Evolutionary conservation across 225 moss, liverwort and hornwort species (phyloP).

Genomic region (Marchantia polymorpha): DNA sequence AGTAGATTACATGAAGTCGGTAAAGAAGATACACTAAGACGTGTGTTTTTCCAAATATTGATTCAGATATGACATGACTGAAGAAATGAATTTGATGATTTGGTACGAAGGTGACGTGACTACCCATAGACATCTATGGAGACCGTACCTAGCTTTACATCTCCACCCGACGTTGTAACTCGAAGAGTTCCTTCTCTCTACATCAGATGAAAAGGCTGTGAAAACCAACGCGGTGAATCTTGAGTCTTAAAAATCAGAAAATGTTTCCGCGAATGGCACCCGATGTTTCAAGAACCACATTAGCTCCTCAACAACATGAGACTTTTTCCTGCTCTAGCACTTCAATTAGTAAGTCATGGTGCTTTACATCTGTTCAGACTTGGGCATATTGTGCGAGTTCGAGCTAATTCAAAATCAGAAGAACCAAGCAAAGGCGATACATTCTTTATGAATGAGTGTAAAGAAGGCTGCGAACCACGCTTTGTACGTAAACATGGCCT

Average conservation of each 20-base stretch:
- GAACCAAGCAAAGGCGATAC: background rate
- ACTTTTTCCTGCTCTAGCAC: too few relatives aligned
- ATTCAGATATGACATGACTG: too few relatives aligned
- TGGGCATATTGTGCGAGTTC: background rate
- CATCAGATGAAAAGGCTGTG: slow-evolving; percentile 23
- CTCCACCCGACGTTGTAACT: slow-evolving; percentile 62
- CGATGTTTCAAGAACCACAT: too few relatives aligned
- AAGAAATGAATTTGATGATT: too few relatives aligned
- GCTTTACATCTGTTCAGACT: too few relatives aligned
- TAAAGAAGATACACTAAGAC: background rate
- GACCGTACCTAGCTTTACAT: slow-evolving; percentile 59
- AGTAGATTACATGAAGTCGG: background rate
- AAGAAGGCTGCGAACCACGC: slow-evolving; percentile 41
- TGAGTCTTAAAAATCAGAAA: slow-evolving; percentile 14
- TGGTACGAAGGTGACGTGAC: too few relatives aligned
- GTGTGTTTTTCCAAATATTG: background rate
- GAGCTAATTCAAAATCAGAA: background rate
- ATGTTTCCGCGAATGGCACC: background rate
- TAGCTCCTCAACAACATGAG: too few relatives aligned
- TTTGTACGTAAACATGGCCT: slow-evolving; percentile 63
- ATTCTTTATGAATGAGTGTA: background rate
- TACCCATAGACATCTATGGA: background rate
- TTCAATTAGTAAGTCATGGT: too few relatives aligned
- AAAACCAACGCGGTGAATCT: background rate
- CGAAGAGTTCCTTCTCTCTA: slow-evolving; percentile 77